Evolutionary conservation across 2,329 filamentous ascomycete genomes (phyloP).

Genomic region (Neocucurbitaria cava): DNA sequence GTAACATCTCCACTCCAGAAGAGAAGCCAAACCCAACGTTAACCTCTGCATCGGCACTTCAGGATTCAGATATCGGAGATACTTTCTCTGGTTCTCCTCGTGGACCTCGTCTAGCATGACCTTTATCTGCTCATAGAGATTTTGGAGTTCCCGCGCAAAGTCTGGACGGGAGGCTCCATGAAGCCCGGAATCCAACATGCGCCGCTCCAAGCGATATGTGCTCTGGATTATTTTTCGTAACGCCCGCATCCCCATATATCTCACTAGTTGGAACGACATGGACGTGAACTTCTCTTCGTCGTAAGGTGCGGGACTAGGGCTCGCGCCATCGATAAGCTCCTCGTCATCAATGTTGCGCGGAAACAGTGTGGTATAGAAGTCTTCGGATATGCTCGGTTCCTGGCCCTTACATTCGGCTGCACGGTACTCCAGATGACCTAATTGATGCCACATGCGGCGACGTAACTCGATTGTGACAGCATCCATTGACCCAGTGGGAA

Average conservation of each 20-base stretch:
- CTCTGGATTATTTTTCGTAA: constrained; percentile 46
- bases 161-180: constrained; percentile 43
- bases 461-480: constrained; percentile 47
- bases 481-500: constrained; percentile 46
- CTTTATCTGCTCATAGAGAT: constrained; percentile 46
- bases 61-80: constrained; percentile 39
- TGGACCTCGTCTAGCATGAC: constrained; percentile 46
- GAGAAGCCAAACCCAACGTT: constrained; percentile 37
- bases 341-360: constrained; percentile 50
- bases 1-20: constrained; percentile 48
- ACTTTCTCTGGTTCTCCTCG: constrained; percentile 42
- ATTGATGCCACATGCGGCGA: constrained; percentile 47
- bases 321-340: constrained; percentile 46
- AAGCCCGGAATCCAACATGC: constrained; percentile 44
- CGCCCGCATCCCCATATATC: constrained; percentile 43
- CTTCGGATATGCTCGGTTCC: constrained; percentile 46
- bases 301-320: constrained; percentile 37
- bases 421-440: constrained; percentile 48
- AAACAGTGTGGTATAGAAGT: constrained; percentile 47
- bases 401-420: constrained; percentile 50
- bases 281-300: constrained; percentile 42
- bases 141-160: constrained; percentile 41
- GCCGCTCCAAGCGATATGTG: constrained; percentile 47
- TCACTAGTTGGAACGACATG: constrained; percentile 47
- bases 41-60: constrained; percentile 43